Base-by-base conservation (phyloP, 306 rosid species). In the Gillenia trifoliata region DNA sequence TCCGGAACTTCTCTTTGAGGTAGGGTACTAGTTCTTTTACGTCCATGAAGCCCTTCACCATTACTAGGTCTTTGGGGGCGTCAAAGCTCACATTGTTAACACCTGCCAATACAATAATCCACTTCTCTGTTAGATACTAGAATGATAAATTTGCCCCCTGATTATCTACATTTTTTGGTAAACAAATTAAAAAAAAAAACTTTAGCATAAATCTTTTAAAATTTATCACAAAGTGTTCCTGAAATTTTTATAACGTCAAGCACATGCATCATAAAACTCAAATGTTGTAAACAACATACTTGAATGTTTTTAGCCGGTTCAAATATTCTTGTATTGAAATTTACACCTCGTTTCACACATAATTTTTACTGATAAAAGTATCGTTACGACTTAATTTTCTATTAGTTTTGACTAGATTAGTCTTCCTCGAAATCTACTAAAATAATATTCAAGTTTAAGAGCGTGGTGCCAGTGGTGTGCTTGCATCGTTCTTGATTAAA, bases 31-130 rank as follows among this genome's bases (percentile, higher is more conserved):
- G 79, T 2, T 68, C 87, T 63, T 87, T 87, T 8, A 20, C 77
- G 15, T 87, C 94, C 90, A 91, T 86, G 0, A 80, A 67, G 60
- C 98, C 98, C 45, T 77, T 86, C n/a, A 91, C 85, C 1, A 83
- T 86, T 6, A 93, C 94, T 61, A 88, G 75, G 30, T 93, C 96
- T 30, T 93, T 93, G 9, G 45, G 75, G 38, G 25, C 85, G 33
- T 91, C 96, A 3, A 82, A 8, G 28, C 56, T 66, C 25, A 91
- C 97, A 28, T 85, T 55, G 11, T 83, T 89, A 71, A 91, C 92
- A 33, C 98, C 98, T 93, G 88, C 49, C 40, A 50, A 16, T 28
- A 57, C 11, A 65, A 71, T 8, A 29, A 71, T 60, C 47, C 50
- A 69, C 40, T 36, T 28, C 66, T 29, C 20, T 64, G 50, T 80